These are phyloP conservation scores for Biscutella auriculata DNA, from an alignment of 441 rosid genomes.

Conservation along the genomic window DNA sequence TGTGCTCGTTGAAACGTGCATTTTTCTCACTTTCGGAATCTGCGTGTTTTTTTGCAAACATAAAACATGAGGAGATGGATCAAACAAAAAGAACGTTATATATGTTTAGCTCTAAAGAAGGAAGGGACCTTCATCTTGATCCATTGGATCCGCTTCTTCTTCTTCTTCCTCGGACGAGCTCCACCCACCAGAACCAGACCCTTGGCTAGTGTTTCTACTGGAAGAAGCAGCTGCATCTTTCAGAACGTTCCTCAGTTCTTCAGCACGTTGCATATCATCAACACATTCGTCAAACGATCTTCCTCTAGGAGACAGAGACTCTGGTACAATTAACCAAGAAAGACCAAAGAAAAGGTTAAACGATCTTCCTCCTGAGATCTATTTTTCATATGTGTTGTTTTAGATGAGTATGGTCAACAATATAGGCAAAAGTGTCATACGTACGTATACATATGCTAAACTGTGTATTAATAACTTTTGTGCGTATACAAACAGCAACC, in stretches of 20 bases:
- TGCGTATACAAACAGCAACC: neutral
- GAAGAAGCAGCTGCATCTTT: conserved; percentile 57
- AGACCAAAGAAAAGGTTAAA: neutral
- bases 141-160: conserved; percentile 70
- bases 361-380: no score
- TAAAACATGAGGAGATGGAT: neutral
- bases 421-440: neutral
- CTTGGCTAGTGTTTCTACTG: conserved; percentile 30
- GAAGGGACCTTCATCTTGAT: conserved; percentile 64
- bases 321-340: conserved; percentile 22
- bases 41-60: conserved; percentile 13
- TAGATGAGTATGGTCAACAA: neutral
- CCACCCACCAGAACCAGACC: conserved; percentile 53
- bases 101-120: neutral
- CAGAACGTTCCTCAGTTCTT: conserved; percentile 43
- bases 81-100: neutral
- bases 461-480: neutral
- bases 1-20: conserved; percentile 57
- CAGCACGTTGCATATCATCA: conserved; percentile 44
- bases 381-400: neutral
- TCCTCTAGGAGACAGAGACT: conserved; percentile 45
- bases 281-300: conserved; percentile 38
- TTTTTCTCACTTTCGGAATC: conserved; percentile 34
- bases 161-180: conserved; percentile 79
- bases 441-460: neutral